Percentiles rank a stretch among this genome's conserved stretches.
Evolutionary conservation across 805 yeast genomes (phyloP).

Genomic region (Candida ponderosae): DNA sequence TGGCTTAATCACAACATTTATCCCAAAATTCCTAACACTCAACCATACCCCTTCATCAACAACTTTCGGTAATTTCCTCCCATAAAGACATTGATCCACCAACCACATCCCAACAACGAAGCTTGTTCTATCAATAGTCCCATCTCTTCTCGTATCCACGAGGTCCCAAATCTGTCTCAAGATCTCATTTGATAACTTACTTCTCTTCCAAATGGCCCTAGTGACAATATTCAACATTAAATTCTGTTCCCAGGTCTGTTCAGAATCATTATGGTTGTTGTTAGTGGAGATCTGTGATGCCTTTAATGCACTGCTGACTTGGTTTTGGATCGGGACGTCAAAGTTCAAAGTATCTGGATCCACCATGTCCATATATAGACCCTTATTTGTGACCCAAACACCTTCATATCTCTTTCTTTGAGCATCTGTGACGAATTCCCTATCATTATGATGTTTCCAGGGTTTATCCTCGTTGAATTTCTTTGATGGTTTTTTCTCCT

Average conservation of each 20-base stretch:
- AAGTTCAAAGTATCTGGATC: constrained; percentile 10
- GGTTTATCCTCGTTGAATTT: constrained; percentile 84
- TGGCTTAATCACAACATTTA: constrained; percentile 19
- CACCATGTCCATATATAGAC: constrained; percentile 39
- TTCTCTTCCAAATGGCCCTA: constrained; percentile 71
- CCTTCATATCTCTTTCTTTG: constrained; percentile 91
- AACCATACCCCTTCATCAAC: constrained; percentile 73
- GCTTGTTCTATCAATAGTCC: constrained; percentile 69
- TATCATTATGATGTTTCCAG: constrained; percentile 78
- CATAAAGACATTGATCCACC: constrained; percentile 92
- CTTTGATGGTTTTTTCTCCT: constrained; percentile 20
- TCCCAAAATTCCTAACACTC: constrained; percentile 51
- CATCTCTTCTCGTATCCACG: constrained; percentile 62
- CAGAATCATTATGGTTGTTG: constrained; percentile 9
- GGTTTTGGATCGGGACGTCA: constrained; percentile 13
- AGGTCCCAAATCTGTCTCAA: constrained; percentile 60
- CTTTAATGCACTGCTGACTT: constrained; percentile 16
- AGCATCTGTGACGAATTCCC: constrained; percentile 40
- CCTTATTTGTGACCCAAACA: constrained; percentile 86
- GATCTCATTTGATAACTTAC: constrained; percentile 58
- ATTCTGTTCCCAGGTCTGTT: constrained; percentile 13
- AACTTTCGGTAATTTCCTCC: constrained; percentile 74
- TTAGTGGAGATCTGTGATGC: constrained; percentile 21
- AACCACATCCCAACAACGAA: constrained; percentile 97
- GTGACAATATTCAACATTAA: constrained; percentile 44